A percentile compares a stretch with the other conserved stretches of the same genome.
Conservation (phyloP, 2,329 filamentous ascomycete genomes). For the Xylaria sp. region DNA sequence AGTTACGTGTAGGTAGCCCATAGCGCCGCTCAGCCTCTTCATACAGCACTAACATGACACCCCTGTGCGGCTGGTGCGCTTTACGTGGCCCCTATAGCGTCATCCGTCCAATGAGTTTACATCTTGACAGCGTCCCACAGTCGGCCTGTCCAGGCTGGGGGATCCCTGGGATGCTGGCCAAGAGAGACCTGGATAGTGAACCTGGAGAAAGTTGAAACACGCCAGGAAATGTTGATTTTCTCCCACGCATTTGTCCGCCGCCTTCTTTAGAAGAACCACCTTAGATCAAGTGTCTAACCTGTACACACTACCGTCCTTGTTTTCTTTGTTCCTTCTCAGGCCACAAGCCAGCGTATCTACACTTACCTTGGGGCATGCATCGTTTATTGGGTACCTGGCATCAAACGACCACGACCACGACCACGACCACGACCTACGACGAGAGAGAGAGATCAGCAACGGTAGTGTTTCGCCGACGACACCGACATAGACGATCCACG, state of each 20-base stretch:
- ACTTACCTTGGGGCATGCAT: constrained; percentile 8
- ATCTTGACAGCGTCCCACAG: constrained; percentile 29
- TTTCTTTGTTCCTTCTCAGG: constrained; percentile 27
- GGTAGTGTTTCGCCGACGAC: constrained; percentile 6
- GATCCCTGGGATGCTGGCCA: constrained; percentile 26
- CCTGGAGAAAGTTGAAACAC: constrained; percentile 38
- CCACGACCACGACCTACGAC: background rate
- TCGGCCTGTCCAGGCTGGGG: constrained; percentile 23
- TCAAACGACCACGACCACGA: constrained; percentile 3
- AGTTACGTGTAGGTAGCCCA: background rate
- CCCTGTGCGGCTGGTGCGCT: constrained; percentile 16
- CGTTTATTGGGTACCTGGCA: constrained; percentile 11
- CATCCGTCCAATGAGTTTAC: constrained; percentile 32
- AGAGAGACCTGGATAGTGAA: constrained; percentile 1
- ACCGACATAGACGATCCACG: background rate
- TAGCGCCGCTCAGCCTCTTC: constrained; percentile 27
- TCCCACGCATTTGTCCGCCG: constrained; percentile 10
- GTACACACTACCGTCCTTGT: constrained; percentile 10
- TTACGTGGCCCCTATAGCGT: constrained; percentile 32
- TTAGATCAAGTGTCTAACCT: background rate
- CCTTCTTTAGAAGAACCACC: background rate
- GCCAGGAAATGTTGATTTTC: constrained; percentile 33
- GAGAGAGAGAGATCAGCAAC: constrained; percentile 10
- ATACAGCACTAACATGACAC: constrained; percentile 23
- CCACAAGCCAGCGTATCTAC: constrained; percentile 4